Base-by-base conservation (phyloP, 306 rosid genomes). In the cucumber (Cucumis sativus) region DNA sequence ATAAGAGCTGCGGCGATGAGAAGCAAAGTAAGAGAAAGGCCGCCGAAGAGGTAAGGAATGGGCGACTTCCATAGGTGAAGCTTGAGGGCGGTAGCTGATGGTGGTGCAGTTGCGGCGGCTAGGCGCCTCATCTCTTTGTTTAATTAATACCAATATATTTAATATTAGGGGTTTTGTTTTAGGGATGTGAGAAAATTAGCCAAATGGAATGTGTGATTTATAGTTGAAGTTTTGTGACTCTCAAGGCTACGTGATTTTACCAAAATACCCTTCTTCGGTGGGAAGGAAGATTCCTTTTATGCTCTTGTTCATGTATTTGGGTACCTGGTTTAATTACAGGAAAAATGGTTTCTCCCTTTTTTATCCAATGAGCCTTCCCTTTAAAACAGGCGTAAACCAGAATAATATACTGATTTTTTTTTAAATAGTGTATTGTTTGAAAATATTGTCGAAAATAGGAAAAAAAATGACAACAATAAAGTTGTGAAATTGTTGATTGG, bases 41-140 rank as follows among this genome's bases (percentile, higher is more conserved):
- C 67, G 61, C 79, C 79, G 18, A 75, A 75, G 28, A 75, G 69
- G 30, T 56, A 75, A 20, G 79, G 79, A n/a, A 39, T 56, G 0
- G 79, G 69, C 6, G 79, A 56, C 8, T 75, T 75, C 79, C 79
- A 75, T 12, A 40, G 79, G 55, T 58, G 37, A 11, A 59, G 25
- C 10, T 58, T 75, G 39, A 40, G 40, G 61, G 77, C 21, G 18
- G 49, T 0, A 7, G 45, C 3, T 3, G 37, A 2, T 41, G 63
- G 59, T 13, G 49, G 41, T 73, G 60, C 77, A 63, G 43, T 14
- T 14, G 10, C 69, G 39, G 43, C 16, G 69, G 69, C 54, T 3
- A 75, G 67, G 47, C 55, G 54, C 79, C 79, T 58, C 67, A 75
- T 56, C 8, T 75, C 21, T 7, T 7, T 30, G 0, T 57, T 10